Evolutionary conservation across 2,329 filamentous ascomycete genomes (phyloP), one percentile per base, ranked within the genome.

Genomic region (Claviceps cyperi): DNA sequence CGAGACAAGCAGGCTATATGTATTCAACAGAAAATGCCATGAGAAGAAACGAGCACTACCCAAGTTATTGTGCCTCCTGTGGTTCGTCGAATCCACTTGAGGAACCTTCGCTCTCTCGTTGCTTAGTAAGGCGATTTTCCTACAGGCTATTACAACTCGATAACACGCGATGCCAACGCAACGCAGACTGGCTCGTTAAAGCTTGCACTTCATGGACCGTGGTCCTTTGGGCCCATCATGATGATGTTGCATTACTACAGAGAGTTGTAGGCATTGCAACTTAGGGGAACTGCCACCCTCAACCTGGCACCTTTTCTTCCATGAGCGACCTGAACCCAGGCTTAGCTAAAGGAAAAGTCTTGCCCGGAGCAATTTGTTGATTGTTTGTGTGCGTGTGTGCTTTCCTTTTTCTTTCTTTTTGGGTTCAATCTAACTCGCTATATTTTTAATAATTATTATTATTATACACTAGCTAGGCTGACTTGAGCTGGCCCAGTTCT

Each of bases 371-470:
- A 41, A 14, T 41, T n/a, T 4, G 11, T 36, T 36, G 9, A 8
- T 9, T 32, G 5, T 38, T 3, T 14, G 14, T 21, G 19, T 5
- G 19, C 15, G 9, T 41, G 19, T 21, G 14, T 41, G 2, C 14
- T 22, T 21, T 21, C 14, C 14, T 41, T 41, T 41, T 41, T 15
- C 3, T 22, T 22, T 41, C 21, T 43, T 22, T 24, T 22, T 21
- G 4, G 9, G 22, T 22, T 43, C 19, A 32, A 43, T 32, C 19
- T 7, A 39, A 39, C 8, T 13, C 21, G 7, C 37, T 44, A 58
- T 49, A 52, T 57, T 58, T 58, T 76, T 36, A 82, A 51, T 49
- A 74, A 75, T 2, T n/a, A n/a, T n/a, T n/a, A n/a, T n/a, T n/a
- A n/a, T n/a, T n/a, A n/a, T n/a, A n/a, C n/a, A n/a, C n/a, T n/a